Percentiles rank a stretch among this genome's conserved stretches.
Evolutionary conservation across 169 alveolate genomes (phyloP).

Genomic region (Plasmodium malariae): DNA sequence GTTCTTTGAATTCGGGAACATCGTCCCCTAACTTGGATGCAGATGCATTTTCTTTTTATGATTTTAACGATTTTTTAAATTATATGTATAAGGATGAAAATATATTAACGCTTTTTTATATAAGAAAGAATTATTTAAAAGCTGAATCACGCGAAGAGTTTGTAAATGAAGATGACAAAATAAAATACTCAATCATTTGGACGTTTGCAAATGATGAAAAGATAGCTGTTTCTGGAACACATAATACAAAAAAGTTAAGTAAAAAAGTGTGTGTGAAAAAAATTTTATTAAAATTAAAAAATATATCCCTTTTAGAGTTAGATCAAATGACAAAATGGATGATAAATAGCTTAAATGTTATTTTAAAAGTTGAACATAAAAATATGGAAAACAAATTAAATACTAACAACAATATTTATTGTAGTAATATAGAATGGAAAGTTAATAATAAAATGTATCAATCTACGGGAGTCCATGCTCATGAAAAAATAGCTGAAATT

Average conservation of each 20-base stretch:
- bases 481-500: slow-evolving; percentile 70
- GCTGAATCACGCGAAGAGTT: slow-evolving; percentile 75
- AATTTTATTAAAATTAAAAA: slow-evolving; percentile 68
- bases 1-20: neutral
- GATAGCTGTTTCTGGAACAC: slow-evolving; percentile 50
- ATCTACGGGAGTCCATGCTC: slow-evolving; percentile 37
- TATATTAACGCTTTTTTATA: slow-evolving; percentile 68
- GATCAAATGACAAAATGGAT: slow-evolving; percentile 78
- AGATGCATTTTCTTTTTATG: slow-evolving; percentile 57
- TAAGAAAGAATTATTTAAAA: slow-evolving; percentile 66
- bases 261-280: slow-evolving; percentile 75
- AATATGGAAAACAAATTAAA: slow-evolving; percentile 47
- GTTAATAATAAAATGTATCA: slow-evolving; percentile 69
- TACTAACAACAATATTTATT: slow-evolving; percentile 47
- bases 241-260: slow-evolving; percentile 70
- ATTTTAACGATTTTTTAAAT: slow-evolving; percentile 54
- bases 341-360: slow-evolving; percentile 70
- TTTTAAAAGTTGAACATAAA: slow-evolving; percentile 58
- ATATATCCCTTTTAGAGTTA: slow-evolving; percentile 67
- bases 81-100: slow-evolving; percentile 76
- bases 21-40: slow-evolving; percentile 30
- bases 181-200: slow-evolving; percentile 63
- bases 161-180: slow-evolving; percentile 64
- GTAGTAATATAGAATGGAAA: slow-evolving; percentile 69
- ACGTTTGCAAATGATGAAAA: slow-evolving; percentile 67